Percentiles rank a stretch among this genome's conserved stretches.
Evolutionary conservation across 2,329 filamentous ascomycete genomes (phyloP).

Genomic region (Lecanicillium sp.): DNA sequence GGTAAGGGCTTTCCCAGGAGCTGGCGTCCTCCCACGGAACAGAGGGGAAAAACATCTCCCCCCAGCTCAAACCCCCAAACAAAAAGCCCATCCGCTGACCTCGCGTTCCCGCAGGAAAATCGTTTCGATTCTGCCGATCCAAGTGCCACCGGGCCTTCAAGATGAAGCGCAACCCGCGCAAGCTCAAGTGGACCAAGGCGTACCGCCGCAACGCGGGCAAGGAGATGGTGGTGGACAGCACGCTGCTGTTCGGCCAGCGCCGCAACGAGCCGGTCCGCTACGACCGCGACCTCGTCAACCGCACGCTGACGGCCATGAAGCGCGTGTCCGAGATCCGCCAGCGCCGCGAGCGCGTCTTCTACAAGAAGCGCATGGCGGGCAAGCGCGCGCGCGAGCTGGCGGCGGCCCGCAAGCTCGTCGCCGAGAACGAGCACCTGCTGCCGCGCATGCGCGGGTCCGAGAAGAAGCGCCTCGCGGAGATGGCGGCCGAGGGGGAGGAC

Average conservation of each 20-base stretch:
- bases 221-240: constrained; percentile 87
- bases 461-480: constrained; percentile 52
- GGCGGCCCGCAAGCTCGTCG: constrained; percentile 79
- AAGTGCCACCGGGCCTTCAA: constrained; percentile 72
- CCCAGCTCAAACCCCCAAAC: too few species aligned
- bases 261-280: constrained; percentile 94
- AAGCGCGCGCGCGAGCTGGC: constrained; percentile 78
- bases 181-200: constrained; percentile 95
- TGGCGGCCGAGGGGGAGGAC: constrained; percentile 45
- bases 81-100: too few species aligned
- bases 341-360: constrained; percentile 83
- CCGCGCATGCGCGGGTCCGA: constrained; percentile 63
- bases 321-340: constrained; percentile 79
- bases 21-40: constrained; percentile 2
- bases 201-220: constrained; percentile 78
- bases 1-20: constrained; percentile 22
- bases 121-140: constrained; percentile 54
- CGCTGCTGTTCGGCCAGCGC: constrained; percentile 83
- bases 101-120: constrained; percentile 35
- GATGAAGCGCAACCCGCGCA: constrained; percentile 97
- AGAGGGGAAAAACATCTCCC: too few species aligned
- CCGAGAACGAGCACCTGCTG: constrained; percentile 87
- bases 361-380: constrained; percentile 87
- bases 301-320: constrained; percentile 88
- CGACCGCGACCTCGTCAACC: constrained; percentile 83